Base-by-base conservation (phyloP, 441 rosid genomes). In the Populus hybrid region DNA sequence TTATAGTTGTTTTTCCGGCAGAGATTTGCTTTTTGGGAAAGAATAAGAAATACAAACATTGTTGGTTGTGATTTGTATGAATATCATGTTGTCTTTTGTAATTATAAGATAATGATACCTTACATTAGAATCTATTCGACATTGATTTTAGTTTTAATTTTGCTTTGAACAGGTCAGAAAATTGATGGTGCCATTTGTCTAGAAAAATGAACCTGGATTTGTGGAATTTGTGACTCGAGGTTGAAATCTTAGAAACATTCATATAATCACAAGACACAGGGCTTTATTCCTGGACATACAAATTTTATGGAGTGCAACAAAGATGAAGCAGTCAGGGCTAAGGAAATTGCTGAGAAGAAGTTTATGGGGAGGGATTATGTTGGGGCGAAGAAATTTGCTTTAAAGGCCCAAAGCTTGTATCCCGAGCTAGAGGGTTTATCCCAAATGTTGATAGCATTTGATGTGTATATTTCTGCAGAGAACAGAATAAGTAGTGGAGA, bases 271-370 rank as follows among this genome's bases (percentile, higher is more conserved):
- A 54, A 67, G 42, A 63, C 77, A 65, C 50, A 70, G 72, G 73
- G 64, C 28, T 42, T 69, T 63, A 42, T 73, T 67, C 40, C 64
- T 35, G 3, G 16, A 61, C 24, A 7, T 32, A 57, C 34, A 75
- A 79, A 83, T 21, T 71, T 73, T 69, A 91, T 95, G 99, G 99
- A 97, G 80, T 97, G 99, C 87, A 95, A 97, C 72, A 92, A 83
- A 83, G 99, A 93, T 70, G 99, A 95, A 86, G 99, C 99, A 64
- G 57, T 81, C 78, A 89, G 97, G 86, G 99, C 99, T 3, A 95
- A 87, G 86, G 91, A 93, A 79, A 92, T 95, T 81, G 93, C 99
- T 6, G 97, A 92, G 87, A 92, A 84, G 79, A 97, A 93, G 86
- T 79, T 95, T 75, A 63, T 75, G 8, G 91, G 84, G 70, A 95